These are phyloP conservation scores for Solanum pinnatisectum DNA, from an alignment of 257 asterid species.

Conservation along the genomic window DNA sequence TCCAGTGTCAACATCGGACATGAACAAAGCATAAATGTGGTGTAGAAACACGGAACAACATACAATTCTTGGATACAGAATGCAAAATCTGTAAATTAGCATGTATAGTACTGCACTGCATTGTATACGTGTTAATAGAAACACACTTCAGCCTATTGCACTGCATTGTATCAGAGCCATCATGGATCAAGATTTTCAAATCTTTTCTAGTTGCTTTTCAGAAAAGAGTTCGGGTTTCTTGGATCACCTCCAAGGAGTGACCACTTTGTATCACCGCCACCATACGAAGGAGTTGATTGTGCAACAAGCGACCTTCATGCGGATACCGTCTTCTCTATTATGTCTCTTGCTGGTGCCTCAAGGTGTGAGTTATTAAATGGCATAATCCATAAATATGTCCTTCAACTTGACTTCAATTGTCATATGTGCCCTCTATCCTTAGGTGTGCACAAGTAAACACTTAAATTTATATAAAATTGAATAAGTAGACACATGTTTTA, in stretches of 20 bases:
- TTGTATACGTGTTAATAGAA: background rate
- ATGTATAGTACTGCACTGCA: background rate
- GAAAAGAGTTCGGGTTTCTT: background rate
- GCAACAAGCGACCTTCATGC: background rate
- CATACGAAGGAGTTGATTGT: background rate
- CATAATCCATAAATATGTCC: too few relatives aligned
- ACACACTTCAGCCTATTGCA: background rate
- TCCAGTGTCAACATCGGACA: background rate
- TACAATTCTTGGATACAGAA: background rate
- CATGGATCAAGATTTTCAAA: background rate
- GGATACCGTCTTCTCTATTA: background rate
- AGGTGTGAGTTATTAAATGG: background rate
- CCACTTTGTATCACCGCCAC: background rate
- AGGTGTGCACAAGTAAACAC: too few relatives aligned
- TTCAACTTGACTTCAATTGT: too few relatives aligned
- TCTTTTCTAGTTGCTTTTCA: background rate
- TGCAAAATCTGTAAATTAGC: background rate
- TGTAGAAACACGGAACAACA: background rate
- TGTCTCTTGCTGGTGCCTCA: background rate
- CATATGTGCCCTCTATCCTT: too few relatives aligned
- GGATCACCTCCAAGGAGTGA: background rate
- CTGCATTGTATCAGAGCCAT: background rate
- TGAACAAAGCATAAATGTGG: background rate
- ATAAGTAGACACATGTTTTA: background rate
- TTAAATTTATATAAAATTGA: too few relatives aligned